Base-by-base conservation (phyloP, 2,329 filamentous ascomycete species). In the Clarireedia paspali region DNA sequence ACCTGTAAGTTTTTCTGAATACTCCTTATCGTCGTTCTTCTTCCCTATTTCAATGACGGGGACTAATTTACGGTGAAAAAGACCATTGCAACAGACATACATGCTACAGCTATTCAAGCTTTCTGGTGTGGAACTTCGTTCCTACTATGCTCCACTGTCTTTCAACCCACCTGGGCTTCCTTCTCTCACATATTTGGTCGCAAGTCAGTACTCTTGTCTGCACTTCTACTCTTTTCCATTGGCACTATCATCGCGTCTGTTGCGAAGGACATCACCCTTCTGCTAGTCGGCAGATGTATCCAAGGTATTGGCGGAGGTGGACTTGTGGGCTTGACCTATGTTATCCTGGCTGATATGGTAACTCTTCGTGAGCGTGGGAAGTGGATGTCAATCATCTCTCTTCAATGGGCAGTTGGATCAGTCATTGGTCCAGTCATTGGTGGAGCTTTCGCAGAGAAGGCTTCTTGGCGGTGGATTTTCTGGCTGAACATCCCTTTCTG, bases 121-220 rank as follows among this genome's bases (percentile, higher is more conserved):
- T 88, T 87, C 64, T 88, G 84, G 85, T 77, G 82, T 14, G 85
- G 84, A 12, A 59, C 84, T 6, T 81, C 81, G 17, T 89, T 85
- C 61, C 73, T 89, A 3, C 77, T 88, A 48, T 61, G 78, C 81
- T 82, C 79, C 52, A 82, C 84, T 0, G 77, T 83, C 40, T 74
- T 81, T 45, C 77, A 84, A 63, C 82, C 80, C 50, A 68, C 70
- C 23, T 66, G 56, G 60, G 61, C 60, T 24, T 62, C 61, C 9
- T 61, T 67, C 47, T 66, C 60, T 15, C 55, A 65, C 38, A 62
- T 66, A 23, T 57, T 62, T 45, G 62, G 61, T 5, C 55, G 63
- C 15, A 63, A 65, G 47, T 44, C 57, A 17, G 58, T 65, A 1
- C 52, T 66, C 2, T 46, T 67, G 3, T 15, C 46, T 34, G 62